phyloP scores from a whole-genome alignment of 2,329 filamentous ascomycete species.

The Stagonosporopsis cucurbitacearum region DNA sequence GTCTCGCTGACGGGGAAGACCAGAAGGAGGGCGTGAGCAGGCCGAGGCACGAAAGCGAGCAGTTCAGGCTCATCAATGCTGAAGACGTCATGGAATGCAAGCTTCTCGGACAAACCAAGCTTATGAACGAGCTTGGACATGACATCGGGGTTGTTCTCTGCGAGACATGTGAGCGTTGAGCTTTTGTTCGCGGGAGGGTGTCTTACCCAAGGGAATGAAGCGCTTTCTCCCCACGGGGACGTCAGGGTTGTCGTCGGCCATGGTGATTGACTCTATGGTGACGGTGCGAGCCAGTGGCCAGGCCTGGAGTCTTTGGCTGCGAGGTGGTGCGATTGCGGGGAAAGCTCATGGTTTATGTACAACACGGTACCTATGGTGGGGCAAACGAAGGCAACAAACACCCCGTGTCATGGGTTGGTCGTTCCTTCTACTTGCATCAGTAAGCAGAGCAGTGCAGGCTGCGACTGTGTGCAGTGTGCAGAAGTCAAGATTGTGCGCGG shows the following conservation, averaged over 20 bases:
- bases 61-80: slow-evolving; percentile 85
- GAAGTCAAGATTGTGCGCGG: too few species aligned
- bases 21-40: slow-evolving; percentile 85
- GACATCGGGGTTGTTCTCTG: slow-evolving; percentile 83
- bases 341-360: slow-evolving; percentile 8
- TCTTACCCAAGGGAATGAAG: slow-evolving; percentile 49
- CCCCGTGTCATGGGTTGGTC: slow-evolving; percentile 4
- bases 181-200: neutral
- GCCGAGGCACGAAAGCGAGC: slow-evolving; percentile 85
- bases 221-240: slow-evolving; percentile 42
- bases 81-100: slow-evolving; percentile 90
- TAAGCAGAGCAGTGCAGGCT: slow-evolving; percentile 1
- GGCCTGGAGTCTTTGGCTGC: neutral
- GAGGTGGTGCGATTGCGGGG: slow-evolving; percentile 2
- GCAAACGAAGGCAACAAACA: slow-evolving; percentile 18
- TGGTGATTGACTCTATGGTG: slow-evolving; percentile 19
- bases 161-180: slow-evolving; percentile 21
- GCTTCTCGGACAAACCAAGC: slow-evolving; percentile 79
- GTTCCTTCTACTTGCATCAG: neutral
- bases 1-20: slow-evolving; percentile 84
- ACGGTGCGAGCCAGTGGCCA: neutral
- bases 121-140: slow-evolving; percentile 85
- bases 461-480: neutral
- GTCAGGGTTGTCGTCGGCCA: slow-evolving; percentile 43
- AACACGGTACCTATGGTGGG: slow-evolving; percentile 2